A percentile compares a stretch with the other conserved stretches of the same genome.
phyloP scores from a whole-genome alignment of 129 eudicot genomes.

The Pulicaria dysenterica region DNA sequence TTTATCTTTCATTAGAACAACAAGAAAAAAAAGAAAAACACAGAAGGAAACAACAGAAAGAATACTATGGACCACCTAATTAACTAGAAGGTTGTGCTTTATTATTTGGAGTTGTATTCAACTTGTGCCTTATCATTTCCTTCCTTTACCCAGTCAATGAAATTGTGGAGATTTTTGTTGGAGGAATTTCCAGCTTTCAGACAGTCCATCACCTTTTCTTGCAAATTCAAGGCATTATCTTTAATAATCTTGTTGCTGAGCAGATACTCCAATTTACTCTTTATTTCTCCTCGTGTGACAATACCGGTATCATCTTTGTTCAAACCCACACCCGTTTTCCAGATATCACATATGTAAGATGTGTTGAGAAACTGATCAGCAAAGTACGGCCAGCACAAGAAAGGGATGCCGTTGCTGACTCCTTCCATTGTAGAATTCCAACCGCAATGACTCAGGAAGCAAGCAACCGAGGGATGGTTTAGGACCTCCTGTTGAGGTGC shows the following conservation, averaged over 20 bases:
- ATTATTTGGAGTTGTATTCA: not conserved
- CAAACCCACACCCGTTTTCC: slow-evolving; percentile 54
- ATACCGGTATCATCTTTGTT: slow-evolving; percentile 45
- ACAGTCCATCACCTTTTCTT: slow-evolving; percentile 12
- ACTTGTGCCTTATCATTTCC: not conserved
- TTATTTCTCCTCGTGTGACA: slow-evolving; percentile 40
- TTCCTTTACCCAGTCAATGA: slow-evolving; percentile 42
- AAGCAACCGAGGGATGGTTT: slow-evolving; percentile 57
- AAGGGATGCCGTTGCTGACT: slow-evolving; percentile 57
- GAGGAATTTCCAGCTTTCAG: slow-evolving; percentile 41
- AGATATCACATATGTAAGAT: slow-evolving; percentile 50
- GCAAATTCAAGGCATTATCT: slow-evolving; percentile 40
- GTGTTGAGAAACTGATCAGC: slow-evolving; percentile 55
- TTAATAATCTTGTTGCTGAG: slow-evolving; percentile 28
- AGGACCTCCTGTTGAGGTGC: slow-evolving; percentile 63
- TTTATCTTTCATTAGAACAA: too few relatives aligned
- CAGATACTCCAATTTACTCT: slow-evolving; percentile 47
- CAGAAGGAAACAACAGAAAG: too few relatives aligned
- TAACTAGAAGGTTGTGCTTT: not conserved
- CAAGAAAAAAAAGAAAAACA: too few relatives aligned
- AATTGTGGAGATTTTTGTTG: slow-evolving; percentile 36
- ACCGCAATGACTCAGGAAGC: slow-evolving; percentile 70
- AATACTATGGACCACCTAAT: not conserved
- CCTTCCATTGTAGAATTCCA: slow-evolving; percentile 71
- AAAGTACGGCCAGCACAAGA: slow-evolving; percentile 76